Evolutionary conservation across 345 rosid species (phyloP), one percentile per base, ranked within the genome.

Genomic region (Lenwebbia sp.): DNA sequence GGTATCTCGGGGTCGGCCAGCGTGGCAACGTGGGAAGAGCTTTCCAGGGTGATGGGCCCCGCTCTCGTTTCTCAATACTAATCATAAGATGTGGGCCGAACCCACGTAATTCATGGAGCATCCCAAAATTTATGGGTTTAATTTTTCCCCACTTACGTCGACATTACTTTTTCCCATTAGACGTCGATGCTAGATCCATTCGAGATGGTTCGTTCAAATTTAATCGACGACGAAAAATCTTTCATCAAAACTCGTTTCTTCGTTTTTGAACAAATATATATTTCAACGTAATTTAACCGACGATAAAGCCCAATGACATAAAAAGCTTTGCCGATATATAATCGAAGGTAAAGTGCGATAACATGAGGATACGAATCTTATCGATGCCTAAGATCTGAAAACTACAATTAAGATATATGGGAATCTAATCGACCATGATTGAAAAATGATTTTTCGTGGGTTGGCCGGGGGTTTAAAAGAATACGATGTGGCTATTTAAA

Each of bases 381-480:
- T 62, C 0, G 11, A 62, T 0, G 0, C 2, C 2, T 10, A 15
- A 7, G 7, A 0, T 30, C 0, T 3, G 5, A 7, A 4, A 4
- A 62, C 4, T 7, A 15, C 76, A 30, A 17, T 1, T 62, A 15
- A 62, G 41, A 62, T 15, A 3, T 7, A 7, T 0, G 23, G 5
- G 21, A 62, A 30, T 30, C 17, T 1, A 62, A 62, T 62, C 10
- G 6, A 15, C 21, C 0, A 30, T 21, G 15, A 0, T 62, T 13
- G 22, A 62, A 62, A 62, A 4, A 3, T 28, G 22, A 2, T 0
- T 62, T 62, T 54, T 54, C 25, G 9, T 21, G 22, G 3, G 7
- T 54, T 3, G 25, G 21, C 3, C 56, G 1, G 23, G 56, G 23
- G 56, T 54, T 21, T 7, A 54, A 3, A 54, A 54, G 56, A 54